These are phyloP conservation scores for Kingdonia uniflora DNA, from an alignment of 164 flowering plant genomes.

Conservation along the genomic window DNA sequence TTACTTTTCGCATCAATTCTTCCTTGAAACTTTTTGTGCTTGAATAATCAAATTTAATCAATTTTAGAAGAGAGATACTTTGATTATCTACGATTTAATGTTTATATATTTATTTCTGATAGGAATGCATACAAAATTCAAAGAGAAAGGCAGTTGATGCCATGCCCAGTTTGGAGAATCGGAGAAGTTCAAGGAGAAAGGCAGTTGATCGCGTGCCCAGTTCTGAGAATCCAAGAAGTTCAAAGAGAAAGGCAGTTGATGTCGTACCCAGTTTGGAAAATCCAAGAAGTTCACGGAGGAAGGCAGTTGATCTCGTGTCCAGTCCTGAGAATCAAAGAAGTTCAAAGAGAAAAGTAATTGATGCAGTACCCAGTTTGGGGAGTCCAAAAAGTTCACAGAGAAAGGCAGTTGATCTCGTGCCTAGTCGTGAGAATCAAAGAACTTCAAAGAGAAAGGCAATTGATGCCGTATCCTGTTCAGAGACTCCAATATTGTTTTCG, in stretches of 20 bases:
- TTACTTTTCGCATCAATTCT: no score
- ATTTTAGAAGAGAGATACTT: no score
- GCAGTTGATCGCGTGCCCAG: slow-evolving; percentile 22
- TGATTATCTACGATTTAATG: no score
- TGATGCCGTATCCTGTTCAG: slow-evolving; percentile 18
- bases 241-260: slow-evolving; percentile 38
- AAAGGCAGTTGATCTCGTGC: slow-evolving; percentile 24
- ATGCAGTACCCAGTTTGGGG: neutral
- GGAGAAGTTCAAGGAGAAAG: neutral
- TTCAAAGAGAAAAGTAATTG: neutral
- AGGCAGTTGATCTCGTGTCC: slow-evolving; percentile 24
- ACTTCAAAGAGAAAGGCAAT: slow-evolving; percentile 39
- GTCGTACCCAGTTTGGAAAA: slow-evolving; percentile 19
- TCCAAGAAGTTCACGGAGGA: slow-evolving; percentile 22
- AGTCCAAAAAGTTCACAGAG: neutral
- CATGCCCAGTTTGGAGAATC: slow-evolving; percentile 13
- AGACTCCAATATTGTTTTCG: slow-evolving; percentile 50
- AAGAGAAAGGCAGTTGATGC: slow-evolving; percentile 4
- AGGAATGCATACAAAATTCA: no score
- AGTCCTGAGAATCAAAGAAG: slow-evolving; percentile 8
- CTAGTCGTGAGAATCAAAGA: slow-evolving; percentile 7
- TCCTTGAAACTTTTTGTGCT: no score
- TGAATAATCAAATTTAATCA: no score
- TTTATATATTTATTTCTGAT: no score
- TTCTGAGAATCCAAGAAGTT: slow-evolving; percentile 13